These are phyloP conservation scores for Calonectria crousiana DNA, from an alignment of 2,329 filamentous ascomycete genomes.

Conservation along the genomic window DNA sequence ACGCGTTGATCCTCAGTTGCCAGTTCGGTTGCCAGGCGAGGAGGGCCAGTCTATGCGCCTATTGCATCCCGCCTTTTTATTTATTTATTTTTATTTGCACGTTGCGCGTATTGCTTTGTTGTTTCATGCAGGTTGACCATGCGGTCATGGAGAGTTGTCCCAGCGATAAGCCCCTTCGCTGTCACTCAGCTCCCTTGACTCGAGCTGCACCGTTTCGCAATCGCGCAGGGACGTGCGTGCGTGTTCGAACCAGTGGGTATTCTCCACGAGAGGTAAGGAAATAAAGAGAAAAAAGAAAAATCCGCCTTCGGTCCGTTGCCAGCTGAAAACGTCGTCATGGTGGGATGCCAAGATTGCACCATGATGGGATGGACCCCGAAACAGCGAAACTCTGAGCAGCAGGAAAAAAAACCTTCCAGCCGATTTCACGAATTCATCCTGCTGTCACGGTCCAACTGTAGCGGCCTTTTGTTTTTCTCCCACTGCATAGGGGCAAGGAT, in stretches of 20 bases:
- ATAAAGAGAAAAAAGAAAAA: background rate
- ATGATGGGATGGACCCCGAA: background rate
- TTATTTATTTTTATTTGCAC: too few species aligned
- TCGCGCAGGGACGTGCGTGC: background rate
- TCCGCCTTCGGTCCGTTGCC: background rate
- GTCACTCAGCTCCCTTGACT: background rate
- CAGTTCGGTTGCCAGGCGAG: background rate
- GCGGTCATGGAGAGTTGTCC: background rate
- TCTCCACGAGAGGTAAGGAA: background rate
- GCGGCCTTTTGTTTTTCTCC: background rate
- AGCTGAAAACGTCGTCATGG: slow-evolving; percentile 12
- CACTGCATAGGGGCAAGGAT: background rate
- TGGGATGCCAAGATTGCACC: background rate
- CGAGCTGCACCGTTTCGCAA: background rate
- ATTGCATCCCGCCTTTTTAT: background rate
- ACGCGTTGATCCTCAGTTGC: background rate
- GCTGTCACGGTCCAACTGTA: background rate
- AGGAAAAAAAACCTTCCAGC: background rate
- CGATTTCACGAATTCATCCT: background rate
- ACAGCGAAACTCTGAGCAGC: background rate
- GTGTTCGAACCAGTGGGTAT: background rate
- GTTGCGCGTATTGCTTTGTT: background rate
- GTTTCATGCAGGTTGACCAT: slow-evolving; percentile 11
- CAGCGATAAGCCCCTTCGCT: background rate
- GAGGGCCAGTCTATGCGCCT: background rate